Percentiles rank a stretch among this genome's conserved stretches.
Conservation (phyloP, 176 grass and related monocot species). For the Hordeum vulgare region DNA sequence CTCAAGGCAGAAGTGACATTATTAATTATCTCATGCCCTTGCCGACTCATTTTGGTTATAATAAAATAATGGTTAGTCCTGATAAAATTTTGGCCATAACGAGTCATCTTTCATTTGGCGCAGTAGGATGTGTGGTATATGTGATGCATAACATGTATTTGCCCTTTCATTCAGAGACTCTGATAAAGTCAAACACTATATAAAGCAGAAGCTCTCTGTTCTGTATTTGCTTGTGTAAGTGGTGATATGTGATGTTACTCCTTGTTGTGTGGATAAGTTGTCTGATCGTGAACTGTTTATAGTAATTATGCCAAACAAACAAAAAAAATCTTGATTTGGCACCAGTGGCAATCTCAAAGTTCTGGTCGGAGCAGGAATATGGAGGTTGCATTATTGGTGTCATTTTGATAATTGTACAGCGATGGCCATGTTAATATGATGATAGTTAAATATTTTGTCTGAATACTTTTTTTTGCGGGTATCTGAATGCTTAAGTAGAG, state of each 20-base stretch:
- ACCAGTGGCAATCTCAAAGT: not conserved
- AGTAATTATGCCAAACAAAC: not conserved
- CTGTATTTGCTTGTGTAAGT: not conserved
- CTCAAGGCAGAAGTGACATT: not conserved
- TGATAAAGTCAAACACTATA: too few species aligned
- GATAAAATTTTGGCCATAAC: not conserved
- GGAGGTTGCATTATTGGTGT: not conserved
- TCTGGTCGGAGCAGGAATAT: not conserved
- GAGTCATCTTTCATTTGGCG: too few species aligned
- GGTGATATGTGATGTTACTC: not conserved
- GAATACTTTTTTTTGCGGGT: too few species aligned
- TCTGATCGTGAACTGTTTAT: not conserved
- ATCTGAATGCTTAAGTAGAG: too few species aligned
- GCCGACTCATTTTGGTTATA: not conserved
- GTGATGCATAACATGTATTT: not conserved
- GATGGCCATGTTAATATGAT: not conserved
- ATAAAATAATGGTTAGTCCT: not conserved
- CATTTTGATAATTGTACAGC: not conserved
- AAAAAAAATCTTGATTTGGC: not conserved
- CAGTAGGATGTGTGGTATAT: too few species aligned
- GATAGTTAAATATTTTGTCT: not conserved
- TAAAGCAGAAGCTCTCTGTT: not conserved
- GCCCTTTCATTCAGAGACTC: not conserved
- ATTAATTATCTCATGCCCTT: not conserved
- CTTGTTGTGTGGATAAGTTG: too few species aligned